These are phyloP conservation scores for Dictyostelium discoideum DNA, from an alignment of 78 protist genomes.

Conservation along the genomic window DNA sequence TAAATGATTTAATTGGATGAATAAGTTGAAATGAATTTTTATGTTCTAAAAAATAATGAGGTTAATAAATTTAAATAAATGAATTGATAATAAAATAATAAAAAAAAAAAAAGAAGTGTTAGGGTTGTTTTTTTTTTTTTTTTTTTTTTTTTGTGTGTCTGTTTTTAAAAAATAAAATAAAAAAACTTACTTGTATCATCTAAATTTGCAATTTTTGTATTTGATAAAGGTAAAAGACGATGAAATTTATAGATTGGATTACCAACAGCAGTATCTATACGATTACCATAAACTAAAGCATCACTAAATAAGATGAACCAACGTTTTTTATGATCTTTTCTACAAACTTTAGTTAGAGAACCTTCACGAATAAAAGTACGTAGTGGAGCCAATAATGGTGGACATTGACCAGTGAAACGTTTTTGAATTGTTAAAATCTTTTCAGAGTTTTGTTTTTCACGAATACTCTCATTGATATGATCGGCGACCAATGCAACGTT, in stretches of 20 bases:
- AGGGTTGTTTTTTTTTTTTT: not conserved
- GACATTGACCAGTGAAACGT: slow-evolving; percentile 74
- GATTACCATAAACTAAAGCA: slow-evolving; percentile 72
- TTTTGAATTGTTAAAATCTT: slow-evolving; percentile 72
- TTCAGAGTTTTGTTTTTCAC: slow-evolving; percentile 76
- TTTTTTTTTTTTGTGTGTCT: no score
- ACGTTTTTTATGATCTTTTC: slow-evolving; percentile 80
- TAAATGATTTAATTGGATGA: slow-evolving; percentile 79
- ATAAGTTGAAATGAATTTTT: slow-evolving; percentile 73
- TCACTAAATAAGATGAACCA: slow-evolving; percentile 83
- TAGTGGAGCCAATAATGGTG: slow-evolving; percentile 67
- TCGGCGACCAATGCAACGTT: slow-evolving; percentile 48
- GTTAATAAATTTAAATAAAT: not conserved
- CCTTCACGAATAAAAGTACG: slow-evolving; percentile 79
- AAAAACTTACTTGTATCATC: slow-evolving; percentile 48
- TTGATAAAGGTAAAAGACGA: slow-evolving; percentile 21
- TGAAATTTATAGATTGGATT: slow-evolving; percentile 79
- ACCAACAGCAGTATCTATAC: slow-evolving; percentile 39
- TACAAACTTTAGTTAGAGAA: slow-evolving; percentile 67
- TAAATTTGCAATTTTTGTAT: slow-evolving; percentile 32
- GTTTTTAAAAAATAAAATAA: no score
- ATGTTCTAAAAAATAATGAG: not conserved
- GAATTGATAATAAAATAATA: not conserved
- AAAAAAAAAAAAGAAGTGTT: not conserved
- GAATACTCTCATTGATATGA: slow-evolving; percentile 66